Conservation (phyloP, 2,329 filamentous ascomycete genomes). For the Pseudocercospora ulei region DNA sequence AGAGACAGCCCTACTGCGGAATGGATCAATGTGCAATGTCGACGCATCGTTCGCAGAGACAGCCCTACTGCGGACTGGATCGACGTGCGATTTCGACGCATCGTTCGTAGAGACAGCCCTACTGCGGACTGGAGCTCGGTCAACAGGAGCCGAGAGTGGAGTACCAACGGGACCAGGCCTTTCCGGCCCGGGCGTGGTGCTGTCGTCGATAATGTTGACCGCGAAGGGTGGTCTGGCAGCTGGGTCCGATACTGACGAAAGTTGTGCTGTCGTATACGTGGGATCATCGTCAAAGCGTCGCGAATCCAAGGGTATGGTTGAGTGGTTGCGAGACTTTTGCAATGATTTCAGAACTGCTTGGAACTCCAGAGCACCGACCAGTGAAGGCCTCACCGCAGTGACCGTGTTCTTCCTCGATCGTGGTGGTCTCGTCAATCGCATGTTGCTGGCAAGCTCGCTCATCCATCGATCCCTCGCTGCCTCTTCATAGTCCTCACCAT, state of each 20-base stretch:
- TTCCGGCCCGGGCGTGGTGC: constrained; percentile 15
- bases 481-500: constrained; percentile 52
- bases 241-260: constrained; percentile 45
- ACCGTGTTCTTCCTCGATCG: constrained; percentile 61
- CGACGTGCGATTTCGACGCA: constrained; percentile 41
- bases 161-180: constrained; percentile 6
- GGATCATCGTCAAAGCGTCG: constrained; percentile 61
- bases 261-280: constrained; percentile 39
- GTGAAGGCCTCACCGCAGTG: constrained; percentile 79
- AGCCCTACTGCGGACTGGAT: constrained; percentile 42
- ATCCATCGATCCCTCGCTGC: constrained; percentile 55
- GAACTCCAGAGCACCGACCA: constrained; percentile 90
- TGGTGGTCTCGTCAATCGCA: constrained; percentile 69
- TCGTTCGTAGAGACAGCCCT: constrained; percentile 54
- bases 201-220: constrained; percentile 12
- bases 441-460: constrained; percentile 82
- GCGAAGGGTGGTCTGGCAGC: constrained; percentile 19
- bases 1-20: constrained; percentile 48
- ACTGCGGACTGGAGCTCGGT: constrained; percentile 21
- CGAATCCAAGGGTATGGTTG: constrained; percentile 57
- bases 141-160: constrained; percentile 24
- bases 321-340: constrained; percentile 68
- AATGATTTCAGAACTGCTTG: constrained; percentile 80
- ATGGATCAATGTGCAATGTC: constrained; percentile 41
- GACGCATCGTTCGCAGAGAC: constrained; percentile 53